Evolutionary conservation across 345 rosid genomes (phyloP), one percentile per base, ranked within the genome.

Genomic region (Zanthoxylum bungeanum): DNA sequence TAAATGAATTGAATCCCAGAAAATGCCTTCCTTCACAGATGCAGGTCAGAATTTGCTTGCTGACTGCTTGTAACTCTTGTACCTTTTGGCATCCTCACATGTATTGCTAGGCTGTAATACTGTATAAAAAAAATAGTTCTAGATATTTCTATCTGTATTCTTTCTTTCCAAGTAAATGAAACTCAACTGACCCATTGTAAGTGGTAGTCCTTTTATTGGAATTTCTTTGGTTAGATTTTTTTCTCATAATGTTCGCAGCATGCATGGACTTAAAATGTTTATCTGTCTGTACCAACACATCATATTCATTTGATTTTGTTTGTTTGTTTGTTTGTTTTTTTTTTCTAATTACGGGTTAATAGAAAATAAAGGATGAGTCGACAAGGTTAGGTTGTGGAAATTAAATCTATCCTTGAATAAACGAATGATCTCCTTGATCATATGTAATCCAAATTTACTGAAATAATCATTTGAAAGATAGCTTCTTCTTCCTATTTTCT

Each of bases 11-110:
- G 7, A 4, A 4, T 2, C 8, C 36, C 65, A 0, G 4, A 36
- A 36, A 34, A 5, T 36, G 25, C 27, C 16, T 10, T 4, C 7
- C 65, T 37, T 2, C 46, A 11, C 17, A 16, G 51, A 14, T 40
- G 51, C 3, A 22, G 66, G 67, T 63, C 36, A 63, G 67, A 40
- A 14, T 42, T 63, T 63, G 51, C 36, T 3, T 59, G 22, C 63
- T 59, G 7, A 9, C 11, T 24, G 2, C 9, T 8, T 7, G 9
- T 7, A 14, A 21, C 6, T 21, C 19, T 16, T 47, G 21, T 0
- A 14, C 9, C 30, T 17, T 17, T 33, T 24, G 63, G 63, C 19
- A 30, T 17, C 40, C n/a, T 33, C 42, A 33, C 12, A 2, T 59
- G 25, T 59, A 28, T 7, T 49, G 52, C n/a, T 12, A 56, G 60